Conservation (phyloP, 192 early-diverging fungal species). For the Glomus cerebriforme region DNA sequence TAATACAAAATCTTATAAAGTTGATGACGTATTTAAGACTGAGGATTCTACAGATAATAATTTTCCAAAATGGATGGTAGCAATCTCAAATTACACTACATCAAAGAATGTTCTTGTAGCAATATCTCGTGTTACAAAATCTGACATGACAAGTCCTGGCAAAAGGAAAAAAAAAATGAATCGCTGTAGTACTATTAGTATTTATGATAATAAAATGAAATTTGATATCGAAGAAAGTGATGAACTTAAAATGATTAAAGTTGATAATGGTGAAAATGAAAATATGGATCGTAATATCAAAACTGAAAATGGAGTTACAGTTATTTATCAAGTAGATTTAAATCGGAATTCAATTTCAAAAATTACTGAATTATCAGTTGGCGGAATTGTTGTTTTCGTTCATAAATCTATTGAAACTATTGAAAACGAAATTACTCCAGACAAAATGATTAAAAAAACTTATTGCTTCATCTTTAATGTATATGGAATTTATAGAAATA, state of each 20-base stretch:
- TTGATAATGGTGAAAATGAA: not conserved
- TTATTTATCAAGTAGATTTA: not conserved
- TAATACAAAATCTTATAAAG: too few species aligned
- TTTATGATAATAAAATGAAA: too few species aligned
- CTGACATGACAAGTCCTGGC: not conserved
- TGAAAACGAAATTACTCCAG: too few species aligned
- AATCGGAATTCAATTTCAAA: not conserved
- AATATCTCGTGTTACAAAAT: not conserved
- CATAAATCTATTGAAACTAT: not conserved
- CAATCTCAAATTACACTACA: not conserved
- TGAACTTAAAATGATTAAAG: not conserved
- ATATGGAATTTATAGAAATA: not conserved
- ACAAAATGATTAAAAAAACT: too few species aligned
- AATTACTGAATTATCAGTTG: too few species aligned
- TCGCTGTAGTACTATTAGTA: too few species aligned
- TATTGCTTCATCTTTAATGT: not conserved
- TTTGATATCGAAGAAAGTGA: too few species aligned
- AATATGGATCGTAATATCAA: too few species aligned
- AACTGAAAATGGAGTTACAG: not conserved
- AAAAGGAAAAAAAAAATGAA: not conserved
- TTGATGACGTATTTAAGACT: too few species aligned
- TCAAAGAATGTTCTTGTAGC: not conserved
- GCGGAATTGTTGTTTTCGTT: not conserved
- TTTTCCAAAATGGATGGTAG: not conserved
- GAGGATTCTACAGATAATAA: too few species aligned